Conservation (phyloP, 768 basidiomycete species). For the Trametes cinnabarina region DNA sequence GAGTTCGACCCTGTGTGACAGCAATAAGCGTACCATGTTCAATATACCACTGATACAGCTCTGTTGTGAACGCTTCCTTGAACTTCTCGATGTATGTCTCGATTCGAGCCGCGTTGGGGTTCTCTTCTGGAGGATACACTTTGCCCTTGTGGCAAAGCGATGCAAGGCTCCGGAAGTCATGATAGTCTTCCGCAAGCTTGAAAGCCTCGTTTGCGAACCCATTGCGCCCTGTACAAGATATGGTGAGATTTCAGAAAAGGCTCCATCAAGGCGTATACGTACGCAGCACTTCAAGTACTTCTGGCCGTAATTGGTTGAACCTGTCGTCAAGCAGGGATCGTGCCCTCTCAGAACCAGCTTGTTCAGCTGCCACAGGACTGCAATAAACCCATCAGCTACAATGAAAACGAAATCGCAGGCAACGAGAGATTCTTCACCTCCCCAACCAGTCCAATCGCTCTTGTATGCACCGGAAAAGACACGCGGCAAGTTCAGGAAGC, state of each 20-base stretch:
- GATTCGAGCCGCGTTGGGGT: constrained; percentile 61
- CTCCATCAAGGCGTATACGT: constrained; percentile 28
- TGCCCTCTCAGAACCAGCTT: constrained; percentile 53
- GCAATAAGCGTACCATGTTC: constrained; percentile 62
- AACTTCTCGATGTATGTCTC: constrained; percentile 74
- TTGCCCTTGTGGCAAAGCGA: constrained; percentile 72
- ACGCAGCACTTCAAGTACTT: constrained; percentile 81
- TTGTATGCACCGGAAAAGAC: constrained; percentile 62
- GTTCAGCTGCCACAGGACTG: constrained; percentile 47
- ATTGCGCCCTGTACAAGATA: constrained; percentile 50
- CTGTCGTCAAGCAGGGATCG: constrained; percentile 57
- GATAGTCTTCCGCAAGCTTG: constrained; percentile 79
- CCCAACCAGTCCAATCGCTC: constrained; percentile 70
- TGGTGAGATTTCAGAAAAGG: not conserved
- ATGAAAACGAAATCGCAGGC: not conserved
- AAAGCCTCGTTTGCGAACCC: constrained; percentile 73
- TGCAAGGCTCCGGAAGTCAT: constrained; percentile 83
- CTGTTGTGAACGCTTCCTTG: constrained; percentile 80
- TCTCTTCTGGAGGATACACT: constrained; percentile 61
- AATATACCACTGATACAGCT: constrained; percentile 91
- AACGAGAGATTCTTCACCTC: constrained; percentile 34
- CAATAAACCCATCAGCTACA: not conserved
- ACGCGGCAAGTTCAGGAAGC: constrained; percentile 61
- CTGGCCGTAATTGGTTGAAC: constrained; percentile 71
- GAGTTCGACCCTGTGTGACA: not conserved